Percentiles rank a stretch among this genome's conserved stretches.
phyloP scores from a whole-genome alignment of 768 basidiomycete genomes.

The Pseudohyphozyma bogoriensis region DNA sequence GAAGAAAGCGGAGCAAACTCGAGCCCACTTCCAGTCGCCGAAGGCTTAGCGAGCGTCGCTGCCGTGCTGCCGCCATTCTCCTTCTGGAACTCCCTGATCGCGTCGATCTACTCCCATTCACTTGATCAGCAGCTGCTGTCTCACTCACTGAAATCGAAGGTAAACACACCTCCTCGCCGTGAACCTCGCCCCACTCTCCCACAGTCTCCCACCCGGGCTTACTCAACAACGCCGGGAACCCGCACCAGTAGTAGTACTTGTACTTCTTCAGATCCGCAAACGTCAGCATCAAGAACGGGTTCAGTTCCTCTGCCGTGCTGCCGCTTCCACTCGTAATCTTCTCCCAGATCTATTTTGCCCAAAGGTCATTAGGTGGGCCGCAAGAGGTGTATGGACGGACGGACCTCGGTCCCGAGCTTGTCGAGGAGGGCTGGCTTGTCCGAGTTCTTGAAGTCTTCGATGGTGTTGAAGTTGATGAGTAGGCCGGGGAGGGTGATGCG shows the following conservation, averaged over 20 bases:
- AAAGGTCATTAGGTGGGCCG: background rate
- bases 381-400: background rate
- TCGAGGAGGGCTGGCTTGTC: conserved; percentile 85
- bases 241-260: conserved; percentile 96
- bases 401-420: conserved; percentile 55
- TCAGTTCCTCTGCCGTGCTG: conserved; percentile 41
- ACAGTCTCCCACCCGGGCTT: conserved; percentile 49
- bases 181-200: background rate
- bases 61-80: background rate
- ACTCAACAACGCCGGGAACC: conserved; percentile 80
- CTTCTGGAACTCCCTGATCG: background rate
- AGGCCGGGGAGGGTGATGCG: conserved; percentile 49
- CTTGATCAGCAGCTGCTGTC: background rate
- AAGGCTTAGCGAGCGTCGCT: background rate
- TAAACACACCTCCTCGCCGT: background rate
- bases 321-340: conserved; percentile 28
- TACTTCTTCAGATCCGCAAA: conserved; percentile 98
- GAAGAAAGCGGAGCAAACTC: conserved; percentile 1
- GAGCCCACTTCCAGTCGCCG: background rate
- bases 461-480: conserved; percentile 92
- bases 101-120: background rate
- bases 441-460: conserved; percentile 85
- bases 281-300: conserved; percentile 76
- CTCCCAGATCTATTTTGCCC: conserved; percentile 60
- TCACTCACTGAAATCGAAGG: background rate